A percentile compares a stretch with the other conserved stretches of the same genome.
phyloP scores from a whole-genome alignment of 2,329 filamentous ascomycete species.

The Epichloe festucae region DNA sequence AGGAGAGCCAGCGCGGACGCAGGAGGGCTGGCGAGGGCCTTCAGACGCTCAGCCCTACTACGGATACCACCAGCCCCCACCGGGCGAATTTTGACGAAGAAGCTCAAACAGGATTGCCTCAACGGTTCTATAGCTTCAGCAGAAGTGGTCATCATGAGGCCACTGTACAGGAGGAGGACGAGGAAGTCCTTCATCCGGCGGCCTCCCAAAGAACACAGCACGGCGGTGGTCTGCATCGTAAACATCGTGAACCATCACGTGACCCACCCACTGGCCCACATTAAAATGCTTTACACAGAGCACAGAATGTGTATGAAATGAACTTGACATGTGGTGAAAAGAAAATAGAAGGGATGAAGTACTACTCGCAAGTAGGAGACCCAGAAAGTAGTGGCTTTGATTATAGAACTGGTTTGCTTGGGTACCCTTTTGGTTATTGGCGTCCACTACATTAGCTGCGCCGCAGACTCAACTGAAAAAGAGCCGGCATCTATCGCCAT shows the following conservation, averaged over 20 bases:
- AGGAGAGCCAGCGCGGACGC: slow-evolving; percentile 34
- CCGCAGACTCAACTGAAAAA: neutral
- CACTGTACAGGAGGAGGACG: slow-evolving; percentile 8
- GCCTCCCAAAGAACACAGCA: slow-evolving; percentile 4
- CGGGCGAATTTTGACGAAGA: slow-evolving; percentile 30
- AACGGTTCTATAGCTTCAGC: slow-evolving; percentile 19
- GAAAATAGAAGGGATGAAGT: neutral
- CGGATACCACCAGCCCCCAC: slow-evolving; percentile 20
- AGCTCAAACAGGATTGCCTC: slow-evolving; percentile 23
- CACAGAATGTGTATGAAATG: neutral
- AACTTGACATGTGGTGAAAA: neutral
- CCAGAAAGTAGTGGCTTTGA: neutral
- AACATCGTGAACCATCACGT: slow-evolving; percentile 1
- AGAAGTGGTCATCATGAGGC: slow-evolving; percentile 6
- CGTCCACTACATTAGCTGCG: neutral
- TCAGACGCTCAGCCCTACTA: slow-evolving; percentile 20
- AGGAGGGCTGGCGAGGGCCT: slow-evolving; percentile 35
- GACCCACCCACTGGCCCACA: slow-evolving; percentile 10
- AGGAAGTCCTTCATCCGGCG: slow-evolving; percentile 7
- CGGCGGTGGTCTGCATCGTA: neutral
- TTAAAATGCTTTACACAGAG: neutral
- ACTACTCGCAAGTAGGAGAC: neutral
- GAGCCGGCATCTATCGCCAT: neutral
- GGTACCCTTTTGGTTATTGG: neutral
- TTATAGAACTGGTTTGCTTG: neutral